phyloP scores from a whole-genome alignment of 352 stramenopile species.

The Globisporangium cederbergense region DNA sequence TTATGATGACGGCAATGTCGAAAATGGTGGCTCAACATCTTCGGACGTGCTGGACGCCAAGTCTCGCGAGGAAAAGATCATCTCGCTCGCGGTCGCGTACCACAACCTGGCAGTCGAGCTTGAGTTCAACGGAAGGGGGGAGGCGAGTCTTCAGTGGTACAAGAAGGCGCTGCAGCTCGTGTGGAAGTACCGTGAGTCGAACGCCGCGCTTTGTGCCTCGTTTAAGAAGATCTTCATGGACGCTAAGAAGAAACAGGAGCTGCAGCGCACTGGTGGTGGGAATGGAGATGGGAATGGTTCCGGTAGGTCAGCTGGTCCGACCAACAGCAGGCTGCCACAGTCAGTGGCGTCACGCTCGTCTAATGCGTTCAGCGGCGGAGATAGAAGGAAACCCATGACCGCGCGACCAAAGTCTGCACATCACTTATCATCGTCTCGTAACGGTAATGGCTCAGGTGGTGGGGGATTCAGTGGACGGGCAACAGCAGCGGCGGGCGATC shows the following conservation, averaged over 20 bases:
- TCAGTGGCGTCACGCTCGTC: constrained; percentile 1
- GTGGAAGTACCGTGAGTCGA: constrained; percentile 57
- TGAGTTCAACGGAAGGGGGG: constrained; percentile 65
- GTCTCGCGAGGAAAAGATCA: constrained; percentile 67
- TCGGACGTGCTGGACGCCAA: constrained; percentile 49
- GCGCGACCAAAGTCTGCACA: constrained; percentile 41
- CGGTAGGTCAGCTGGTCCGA: background rate
- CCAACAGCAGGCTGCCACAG: background rate
- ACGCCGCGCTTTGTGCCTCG: constrained; percentile 54
- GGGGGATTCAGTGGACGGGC: background rate
- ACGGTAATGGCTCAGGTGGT: background rate
- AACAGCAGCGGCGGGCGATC: constrained; percentile 16
- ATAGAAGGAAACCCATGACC: constrained; percentile 4
- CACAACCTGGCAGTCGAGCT: constrained; percentile 79
- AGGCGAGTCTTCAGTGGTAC: constrained; percentile 81
- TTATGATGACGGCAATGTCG: background rate
- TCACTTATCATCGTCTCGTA: constrained; percentile 19
- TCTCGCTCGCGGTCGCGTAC: constrained; percentile 75
- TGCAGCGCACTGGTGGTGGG: constrained; percentile 10
- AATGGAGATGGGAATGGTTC: constrained; percentile 8
- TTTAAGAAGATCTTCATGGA: constrained; percentile 75
- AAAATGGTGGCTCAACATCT: constrained; percentile 3
- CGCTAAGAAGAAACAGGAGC: constrained; percentile 58
- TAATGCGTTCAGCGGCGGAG: constrained; percentile 3
- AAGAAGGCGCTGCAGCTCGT: constrained; percentile 77